Evolutionary conservation across 306 rosid species (phyloP), one percentile per base, ranked within the genome.

Genomic region (Vachellia collinsii): DNA sequence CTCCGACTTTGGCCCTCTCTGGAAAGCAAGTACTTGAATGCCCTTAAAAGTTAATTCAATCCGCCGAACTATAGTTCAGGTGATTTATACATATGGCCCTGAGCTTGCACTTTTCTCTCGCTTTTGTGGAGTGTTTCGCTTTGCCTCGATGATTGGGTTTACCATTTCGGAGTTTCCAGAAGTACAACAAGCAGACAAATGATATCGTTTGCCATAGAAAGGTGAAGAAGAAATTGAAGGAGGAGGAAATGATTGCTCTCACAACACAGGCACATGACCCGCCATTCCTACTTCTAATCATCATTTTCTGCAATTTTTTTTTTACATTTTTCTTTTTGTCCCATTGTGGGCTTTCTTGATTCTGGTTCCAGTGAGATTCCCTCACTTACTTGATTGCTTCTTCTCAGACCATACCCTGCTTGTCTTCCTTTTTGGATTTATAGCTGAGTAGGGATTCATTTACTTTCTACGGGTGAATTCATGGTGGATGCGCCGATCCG

Each of bases 381-480:
- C 76, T 78, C 8, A 81, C 68, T 80, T 81, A 74, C 84, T 87
- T 62, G 65, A 65, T 78, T 80, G 80, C 76, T 82, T 51, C 77
- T 80, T 79, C 77, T 41, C 79, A 46, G 78, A 46, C 71, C 79
- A 80, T 63, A 79, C 47, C 41, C 44, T 56, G 34, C 70, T 23
- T 76, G 62, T 70, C 80, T 48, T 84, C 70, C 54, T 20, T 54
- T 51, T 62, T 41, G 75, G 22, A 77, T 77, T 4, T 79, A 77
- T 79, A 56, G 84, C 83, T 59, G 79, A 80, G 58, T 67, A 46
- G 72, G n/a, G 72, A 78, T 73, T 73, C 34, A 29, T 29, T 88
- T 77, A 39, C 71, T 70, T 70, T 83, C 66, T 12, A 81, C 85
- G 87, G 94, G 92, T 71, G 94, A 94, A 88, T 88, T 92, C 69